These are phyloP conservation scores for Erucastrum elatum DNA, from an alignment of 345 rosid genomes.

Conservation along the genomic window DNA sequence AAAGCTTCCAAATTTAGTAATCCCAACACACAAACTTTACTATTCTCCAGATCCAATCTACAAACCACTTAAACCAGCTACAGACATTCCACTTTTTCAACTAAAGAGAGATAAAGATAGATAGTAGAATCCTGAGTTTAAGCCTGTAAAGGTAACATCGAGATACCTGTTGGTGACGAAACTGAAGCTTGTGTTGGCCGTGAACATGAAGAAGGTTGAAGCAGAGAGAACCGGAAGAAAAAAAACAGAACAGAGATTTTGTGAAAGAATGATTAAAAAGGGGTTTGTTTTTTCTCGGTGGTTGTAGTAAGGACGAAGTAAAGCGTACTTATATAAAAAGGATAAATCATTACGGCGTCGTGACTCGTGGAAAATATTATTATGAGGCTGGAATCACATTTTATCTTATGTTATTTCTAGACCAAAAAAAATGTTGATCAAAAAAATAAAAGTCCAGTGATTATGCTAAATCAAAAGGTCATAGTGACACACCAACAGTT, in stretches of 20 bases:
- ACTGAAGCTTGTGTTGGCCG: background rate
- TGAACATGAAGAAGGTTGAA: background rate
- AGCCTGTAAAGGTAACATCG: too few relatives aligned
- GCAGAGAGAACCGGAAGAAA: background rate
- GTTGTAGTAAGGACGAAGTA: conserved; percentile 37
- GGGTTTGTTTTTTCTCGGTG: conserved; percentile 11
- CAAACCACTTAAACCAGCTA: background rate
- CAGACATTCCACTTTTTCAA: background rate
- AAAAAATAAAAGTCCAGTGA: too few relatives aligned
- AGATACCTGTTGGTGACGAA: too few relatives aligned
- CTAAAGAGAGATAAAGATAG: background rate
- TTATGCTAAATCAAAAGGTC: background rate
- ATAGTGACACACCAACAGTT: background rate
- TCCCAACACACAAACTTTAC: background rate
- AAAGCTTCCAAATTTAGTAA: conserved; percentile 24
- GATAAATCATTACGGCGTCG: conserved; percentile 32
- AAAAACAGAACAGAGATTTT: conserved; percentile 22
- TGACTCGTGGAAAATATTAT: conserved; percentile 24
- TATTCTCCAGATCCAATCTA: conserved; percentile 35
- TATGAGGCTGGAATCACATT: conserved; percentile 28
- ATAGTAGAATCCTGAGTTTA: conserved; percentile 7
- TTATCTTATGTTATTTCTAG: background rate
- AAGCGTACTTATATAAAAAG: conserved; percentile 26
- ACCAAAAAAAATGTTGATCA: too few relatives aligned
- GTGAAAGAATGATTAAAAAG: conserved; percentile 19